Conservation (phyloP, 345 rosid species). For the Melaleuca alternifolia region DNA sequence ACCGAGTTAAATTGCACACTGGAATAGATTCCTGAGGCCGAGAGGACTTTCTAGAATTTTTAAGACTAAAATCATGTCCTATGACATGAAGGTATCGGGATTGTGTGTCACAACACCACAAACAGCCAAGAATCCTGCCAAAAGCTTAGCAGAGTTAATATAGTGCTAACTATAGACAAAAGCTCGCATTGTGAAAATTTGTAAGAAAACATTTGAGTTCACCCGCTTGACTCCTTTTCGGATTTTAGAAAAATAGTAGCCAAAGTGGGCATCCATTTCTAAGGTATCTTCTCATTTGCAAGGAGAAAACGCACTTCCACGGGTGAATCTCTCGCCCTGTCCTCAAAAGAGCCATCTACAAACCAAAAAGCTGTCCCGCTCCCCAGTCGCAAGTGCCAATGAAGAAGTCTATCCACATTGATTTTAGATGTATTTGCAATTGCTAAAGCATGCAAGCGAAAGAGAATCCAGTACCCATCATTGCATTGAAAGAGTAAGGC, state of each 20-base stretch:
- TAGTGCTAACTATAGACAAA: not conserved
- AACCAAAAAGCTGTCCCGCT: not conserved
- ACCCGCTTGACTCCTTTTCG: constrained; percentile 30
- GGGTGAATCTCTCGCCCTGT: not conserved
- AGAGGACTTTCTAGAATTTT: constrained; percentile 11
- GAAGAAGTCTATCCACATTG: not conserved
- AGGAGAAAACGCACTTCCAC: not conserved
- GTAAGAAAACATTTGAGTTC: not conserved
- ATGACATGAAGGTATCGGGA: constrained; percentile 30
- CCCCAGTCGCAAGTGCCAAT: not conserved
- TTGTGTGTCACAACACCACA: constrained; percentile 26
- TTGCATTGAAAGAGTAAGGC: constrained; percentile 21
- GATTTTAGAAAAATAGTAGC: constrained; percentile 13
- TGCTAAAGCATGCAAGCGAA: constrained; percentile 7
- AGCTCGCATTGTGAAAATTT: too few relatives aligned
- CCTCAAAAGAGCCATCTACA: too few relatives aligned
- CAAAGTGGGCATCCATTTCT: constrained; percentile 15
- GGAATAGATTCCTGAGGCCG: constrained; percentile 6
- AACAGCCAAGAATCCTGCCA: constrained; percentile 36
- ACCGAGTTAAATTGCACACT: constrained; percentile 6
- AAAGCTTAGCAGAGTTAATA: constrained; percentile 30
- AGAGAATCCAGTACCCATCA: constrained; percentile 14
- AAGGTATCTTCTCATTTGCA: constrained; percentile 1
- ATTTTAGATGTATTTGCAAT: constrained; percentile 7
- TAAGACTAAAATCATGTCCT: constrained; percentile 21